These are phyloP conservation scores for Rhizophora apiculata DNA, from an alignment of 345 rosid genomes.

Conservation along the genomic window DNA sequence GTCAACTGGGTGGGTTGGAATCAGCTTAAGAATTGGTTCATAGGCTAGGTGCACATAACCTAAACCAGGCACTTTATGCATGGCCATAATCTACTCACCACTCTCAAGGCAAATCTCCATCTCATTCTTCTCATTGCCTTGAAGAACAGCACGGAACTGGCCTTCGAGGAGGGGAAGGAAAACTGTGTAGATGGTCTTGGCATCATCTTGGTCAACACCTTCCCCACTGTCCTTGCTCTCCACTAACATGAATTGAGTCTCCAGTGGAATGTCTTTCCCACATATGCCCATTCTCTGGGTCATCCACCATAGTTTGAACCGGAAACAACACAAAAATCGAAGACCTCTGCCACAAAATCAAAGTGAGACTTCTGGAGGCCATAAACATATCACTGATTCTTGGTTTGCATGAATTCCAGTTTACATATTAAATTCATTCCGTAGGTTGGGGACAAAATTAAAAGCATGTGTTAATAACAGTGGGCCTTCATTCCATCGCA, in stretches of 20 bases:
- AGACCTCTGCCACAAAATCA: slow-evolving; percentile 56
- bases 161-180: slow-evolving; percentile 98
- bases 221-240: slow-evolving; percentile 71
- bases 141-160: slow-evolving; percentile 90
- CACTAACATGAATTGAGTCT: slow-evolving; percentile 89
- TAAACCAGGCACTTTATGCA: slow-evolving; percentile 22
- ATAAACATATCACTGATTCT: background rate
- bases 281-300: slow-evolving; percentile 93
- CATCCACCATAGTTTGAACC: slow-evolving; percentile 99
- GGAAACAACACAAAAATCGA: slow-evolving; percentile 81
- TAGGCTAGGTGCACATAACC: slow-evolving; percentile 11
- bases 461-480: too few species aligned
- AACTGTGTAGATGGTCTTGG: slow-evolving; percentile 69
- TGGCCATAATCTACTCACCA: slow-evolving; percentile 61
- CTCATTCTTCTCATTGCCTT: slow-evolving; percentile 85
- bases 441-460: too few species aligned
- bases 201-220: slow-evolving; percentile 49
- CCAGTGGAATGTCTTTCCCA: slow-evolving; percentile 92
- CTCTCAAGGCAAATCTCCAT: slow-evolving; percentile 95
- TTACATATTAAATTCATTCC: too few species aligned
- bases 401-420: too few species aligned
- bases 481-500: background rate
- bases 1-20: slow-evolving; percentile 16
- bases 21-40: slow-evolving; percentile 15
- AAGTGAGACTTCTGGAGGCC: background rate